Evolutionary conservation across 352 stramenopile species (phyloP), one percentile per base, ranked within the genome.

Genomic region (Globisporangium nagaii): DNA sequence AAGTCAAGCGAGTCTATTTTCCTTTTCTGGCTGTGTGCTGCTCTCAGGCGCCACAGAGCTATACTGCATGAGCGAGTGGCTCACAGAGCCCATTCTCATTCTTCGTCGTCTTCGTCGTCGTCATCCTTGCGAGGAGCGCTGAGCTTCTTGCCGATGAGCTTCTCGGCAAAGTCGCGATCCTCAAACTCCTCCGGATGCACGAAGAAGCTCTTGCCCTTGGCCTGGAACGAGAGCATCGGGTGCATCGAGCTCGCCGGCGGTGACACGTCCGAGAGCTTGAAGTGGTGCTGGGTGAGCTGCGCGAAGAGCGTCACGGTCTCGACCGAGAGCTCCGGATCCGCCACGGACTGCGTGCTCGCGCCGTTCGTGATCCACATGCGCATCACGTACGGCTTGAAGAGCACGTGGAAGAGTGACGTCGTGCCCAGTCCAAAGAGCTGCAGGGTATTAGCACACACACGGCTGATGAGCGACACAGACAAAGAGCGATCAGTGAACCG

Each of bases 321-420:
- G 25, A 88, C 80, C 13, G 68, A 89, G 32, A 93, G 61, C 4
- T 62, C 64, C 15, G 54, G 42, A 34, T 86, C 73, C 10, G 60
- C 50, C 2, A 44, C 53, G 8, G 58, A 39, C 19, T 69, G 48
- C 11, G 20, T 36, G n/a, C 37, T 44, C 15, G 53, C 44, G 35
- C 30, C 40, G 24, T 50, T 28, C 53, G 51, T 36, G 58, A 88
- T 34, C 84, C 84, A 94, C 82, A 94, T 91, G 48, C 68, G 73
- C 51, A 91, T 75, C 37, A 90, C 79, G 54, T 93, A 94, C 34
- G 84, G 84, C 74, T 91, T 86, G 68, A 94, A 94, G 39, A 94
- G 66, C 45, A 83, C 67, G 63, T 92, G 84, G 65, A 90, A 94
- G 22, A 92, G 65, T 54, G 82, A 85, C 28, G 84, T 94, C 37